A percentile compares a stretch with the other conserved stretches of the same genome.
phyloP scores from a whole-genome alignment of 768 basidiomycete species.

The Tylopilus subfusipes region DNA sequence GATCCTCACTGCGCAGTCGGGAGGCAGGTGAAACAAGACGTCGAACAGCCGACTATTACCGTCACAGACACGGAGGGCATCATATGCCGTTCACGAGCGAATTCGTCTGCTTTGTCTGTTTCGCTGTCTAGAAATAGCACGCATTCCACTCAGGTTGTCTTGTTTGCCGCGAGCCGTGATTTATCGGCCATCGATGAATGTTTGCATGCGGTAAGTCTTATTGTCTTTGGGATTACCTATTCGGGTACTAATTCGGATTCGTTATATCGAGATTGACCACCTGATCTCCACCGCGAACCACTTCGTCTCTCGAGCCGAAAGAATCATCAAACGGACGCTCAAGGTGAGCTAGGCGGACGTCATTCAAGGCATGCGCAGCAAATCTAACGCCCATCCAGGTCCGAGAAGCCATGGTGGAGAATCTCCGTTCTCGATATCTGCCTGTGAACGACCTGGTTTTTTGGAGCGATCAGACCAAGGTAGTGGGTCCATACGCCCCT shows the following conservation, averaged over 20 bases:
- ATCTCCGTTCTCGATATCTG: constrained; percentile 36
- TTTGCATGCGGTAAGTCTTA: constrained; percentile 47
- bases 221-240: constrained; percentile 7
- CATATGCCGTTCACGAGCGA: constrained; percentile 14
- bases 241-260: constrained; percentile 6
- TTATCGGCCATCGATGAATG: constrained; percentile 52
- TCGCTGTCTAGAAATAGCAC: constrained; percentile 36
- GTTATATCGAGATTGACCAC: constrained; percentile 46
- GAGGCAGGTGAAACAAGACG: constrained; percentile 31
- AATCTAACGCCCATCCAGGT: constrained; percentile 34
- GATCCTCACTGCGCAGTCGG: constrained; percentile 40
- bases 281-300: constrained; percentile 52
- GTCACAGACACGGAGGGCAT: constrained; percentile 25
- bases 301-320: constrained; percentile 55
- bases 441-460: constrained; percentile 19
- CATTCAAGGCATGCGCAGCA: background rate
- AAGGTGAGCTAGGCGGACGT: constrained; percentile 38
- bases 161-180: constrained; percentile 55
- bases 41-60: constrained; percentile 15
- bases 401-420: constrained; percentile 45
- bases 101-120: background rate
- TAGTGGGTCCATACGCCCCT: background rate
- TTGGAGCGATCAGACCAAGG: constrained; percentile 9
- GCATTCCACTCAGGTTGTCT: constrained; percentile 43
- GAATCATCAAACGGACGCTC: constrained; percentile 52